Evolutionary conservation across 2,329 filamentous ascomycete species (phyloP).

Genomic region (Colletotrichum noveboracense): DNA sequence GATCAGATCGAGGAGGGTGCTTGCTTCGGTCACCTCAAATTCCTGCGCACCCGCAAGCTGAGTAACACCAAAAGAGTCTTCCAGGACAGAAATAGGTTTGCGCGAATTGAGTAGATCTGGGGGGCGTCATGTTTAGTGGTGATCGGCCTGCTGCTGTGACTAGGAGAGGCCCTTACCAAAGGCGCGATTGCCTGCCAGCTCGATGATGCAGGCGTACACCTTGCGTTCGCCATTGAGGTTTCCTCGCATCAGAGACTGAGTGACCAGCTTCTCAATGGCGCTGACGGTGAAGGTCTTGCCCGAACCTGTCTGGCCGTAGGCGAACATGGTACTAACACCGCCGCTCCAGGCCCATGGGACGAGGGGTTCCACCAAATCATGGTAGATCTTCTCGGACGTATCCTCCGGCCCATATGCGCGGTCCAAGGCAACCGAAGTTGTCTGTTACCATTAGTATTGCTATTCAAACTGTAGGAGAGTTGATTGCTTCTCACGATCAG

Average conservation of each 20-base stretch:
- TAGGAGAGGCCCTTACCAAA: conserved; percentile 24
- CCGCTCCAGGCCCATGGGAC: conserved; percentile 52
- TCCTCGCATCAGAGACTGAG: conserved; percentile 35
- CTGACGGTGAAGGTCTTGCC: conserved; percentile 53
- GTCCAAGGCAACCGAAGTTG: conserved; percentile 39
- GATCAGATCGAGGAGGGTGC: conserved; percentile 36
- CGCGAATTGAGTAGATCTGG: conserved; percentile 42
- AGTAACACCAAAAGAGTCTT: conserved; percentile 48
- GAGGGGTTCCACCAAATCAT: conserved; percentile 42
- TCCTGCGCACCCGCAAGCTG: conserved; percentile 51
- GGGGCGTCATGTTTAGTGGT: background rate
- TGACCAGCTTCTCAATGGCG: conserved; percentile 44
- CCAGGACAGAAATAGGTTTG: conserved; percentile 45
- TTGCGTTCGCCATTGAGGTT: conserved; percentile 28
- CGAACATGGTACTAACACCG: conserved; percentile 53
- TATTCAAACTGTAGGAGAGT: too few species aligned
- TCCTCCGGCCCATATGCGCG: conserved; percentile 37
- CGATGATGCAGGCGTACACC: conserved; percentile 42
- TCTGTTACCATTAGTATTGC: conserved; percentile 25
- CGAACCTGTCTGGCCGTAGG: conserved; percentile 54
- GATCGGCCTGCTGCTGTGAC: background rate
- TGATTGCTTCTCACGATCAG: conserved; percentile 29
- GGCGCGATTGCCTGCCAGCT: conserved; percentile 42
- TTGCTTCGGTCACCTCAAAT: conserved; percentile 32
- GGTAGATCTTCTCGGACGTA: conserved; percentile 45